phyloP scores from a whole-genome alignment of 495 filamentous ascomycete genomes.

The Neurospora tetrasperma region DNA sequence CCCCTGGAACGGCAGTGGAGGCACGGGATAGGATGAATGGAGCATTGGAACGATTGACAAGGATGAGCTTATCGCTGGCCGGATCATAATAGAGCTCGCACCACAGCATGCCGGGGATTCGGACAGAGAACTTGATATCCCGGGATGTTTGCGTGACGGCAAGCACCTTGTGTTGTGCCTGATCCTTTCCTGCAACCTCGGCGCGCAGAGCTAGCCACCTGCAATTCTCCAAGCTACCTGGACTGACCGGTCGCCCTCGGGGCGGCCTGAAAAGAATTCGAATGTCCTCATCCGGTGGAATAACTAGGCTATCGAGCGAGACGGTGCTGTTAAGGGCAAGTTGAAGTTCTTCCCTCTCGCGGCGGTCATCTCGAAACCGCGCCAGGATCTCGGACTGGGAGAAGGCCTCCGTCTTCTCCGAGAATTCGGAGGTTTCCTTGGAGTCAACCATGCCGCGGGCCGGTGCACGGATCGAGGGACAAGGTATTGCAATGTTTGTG shows the following conservation, averaged over 20 bases:
- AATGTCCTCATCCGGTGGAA: slow-evolving; percentile 33
- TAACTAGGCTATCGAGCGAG: slow-evolving; percentile 33
- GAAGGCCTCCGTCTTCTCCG: slow-evolving; percentile 42
- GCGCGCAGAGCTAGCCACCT: slow-evolving; percentile 35
- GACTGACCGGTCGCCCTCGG: slow-evolving; percentile 36
- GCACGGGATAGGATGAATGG: slow-evolving; percentile 32
- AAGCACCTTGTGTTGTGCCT: slow-evolving; percentile 35
- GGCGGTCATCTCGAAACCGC: slow-evolving; percentile 19
- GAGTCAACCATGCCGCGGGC: slow-evolving; percentile 29
- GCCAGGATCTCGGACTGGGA: slow-evolving; percentile 37
- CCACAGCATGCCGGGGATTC: slow-evolving; percentile 36
- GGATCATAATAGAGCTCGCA: slow-evolving; percentile 42
- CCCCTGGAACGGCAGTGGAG: slow-evolving; percentile 20
- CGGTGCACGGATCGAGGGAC: background rate
- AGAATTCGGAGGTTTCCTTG: slow-evolving; percentile 21
- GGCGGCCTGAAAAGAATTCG: slow-evolving; percentile 39
- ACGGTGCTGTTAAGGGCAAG: slow-evolving; percentile 23
- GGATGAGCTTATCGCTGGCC: slow-evolving; percentile 37
- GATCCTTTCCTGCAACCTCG: slow-evolving; percentile 31
- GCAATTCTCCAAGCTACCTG: slow-evolving; percentile 33
- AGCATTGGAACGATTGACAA: slow-evolving; percentile 35
- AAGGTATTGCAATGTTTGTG: background rate
- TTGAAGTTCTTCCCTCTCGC: slow-evolving; percentile 25
- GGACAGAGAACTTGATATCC: slow-evolving; percentile 41
- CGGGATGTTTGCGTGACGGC: slow-evolving; percentile 39